Conservation (phyloP, 108 stramenopile species). For the Thalassiosira profunda region DNA sequence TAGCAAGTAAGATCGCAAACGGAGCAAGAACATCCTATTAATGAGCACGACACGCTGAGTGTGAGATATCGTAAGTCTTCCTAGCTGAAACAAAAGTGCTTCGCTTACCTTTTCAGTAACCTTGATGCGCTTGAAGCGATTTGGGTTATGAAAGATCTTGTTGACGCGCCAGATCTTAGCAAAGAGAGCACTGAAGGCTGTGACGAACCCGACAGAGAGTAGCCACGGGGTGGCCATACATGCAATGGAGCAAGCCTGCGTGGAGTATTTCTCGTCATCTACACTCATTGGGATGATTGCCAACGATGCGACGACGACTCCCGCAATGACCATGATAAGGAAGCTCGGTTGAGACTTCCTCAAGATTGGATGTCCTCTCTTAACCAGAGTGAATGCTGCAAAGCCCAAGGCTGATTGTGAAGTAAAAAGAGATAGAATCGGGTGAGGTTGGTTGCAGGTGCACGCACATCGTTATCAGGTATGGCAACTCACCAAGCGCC, state of each 20-base stretch:
- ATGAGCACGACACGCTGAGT: too few relatives aligned
- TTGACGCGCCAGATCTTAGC: conserved; percentile 66
- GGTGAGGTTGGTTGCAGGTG: too few relatives aligned
- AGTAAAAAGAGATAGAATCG: too few relatives aligned
- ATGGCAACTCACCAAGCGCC: too few relatives aligned
- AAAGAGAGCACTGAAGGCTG: conserved; percentile 50
- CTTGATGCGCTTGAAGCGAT: not conserved
- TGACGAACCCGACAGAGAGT: conserved; percentile 49
- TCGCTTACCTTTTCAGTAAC: not conserved
- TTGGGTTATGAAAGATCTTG: not conserved
- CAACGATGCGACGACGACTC: conserved; percentile 51
- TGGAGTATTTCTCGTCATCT: not conserved
- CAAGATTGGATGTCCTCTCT: too few relatives aligned
- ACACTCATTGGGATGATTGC: conserved; percentile 4
- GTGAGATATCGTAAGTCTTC: too few relatives aligned
- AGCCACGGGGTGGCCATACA: conserved; percentile 18
- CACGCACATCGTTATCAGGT: too few relatives aligned
- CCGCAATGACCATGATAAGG: conserved; percentile 55
- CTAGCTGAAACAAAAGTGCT: too few relatives aligned
- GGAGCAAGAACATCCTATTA: not conserved
- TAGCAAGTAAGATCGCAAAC: not conserved
- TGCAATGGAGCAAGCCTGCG: not conserved
- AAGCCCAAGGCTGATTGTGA: too few relatives aligned
- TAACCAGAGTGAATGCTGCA: too few relatives aligned
- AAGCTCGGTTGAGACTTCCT: conserved; percentile 57